phyloP scores from a whole-genome alignment of 306 rosid genomes.

The Prunus armeniaca region DNA sequence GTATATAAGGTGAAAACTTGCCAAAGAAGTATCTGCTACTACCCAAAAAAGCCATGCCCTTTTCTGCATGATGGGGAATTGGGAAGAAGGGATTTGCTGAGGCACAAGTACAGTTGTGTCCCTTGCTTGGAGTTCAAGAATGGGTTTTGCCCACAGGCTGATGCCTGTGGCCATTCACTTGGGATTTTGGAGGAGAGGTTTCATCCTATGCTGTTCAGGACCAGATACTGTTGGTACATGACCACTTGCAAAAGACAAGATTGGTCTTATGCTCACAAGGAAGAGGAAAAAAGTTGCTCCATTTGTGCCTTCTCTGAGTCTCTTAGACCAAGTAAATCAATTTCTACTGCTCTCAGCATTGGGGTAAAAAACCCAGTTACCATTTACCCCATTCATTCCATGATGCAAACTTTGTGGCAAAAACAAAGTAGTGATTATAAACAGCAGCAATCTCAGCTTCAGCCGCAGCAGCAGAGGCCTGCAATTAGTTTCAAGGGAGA shows the following conservation, averaged over 20 bases:
- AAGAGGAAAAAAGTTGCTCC: neutral
- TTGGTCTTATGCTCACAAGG: constrained; percentile 12
- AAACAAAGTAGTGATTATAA: neutral
- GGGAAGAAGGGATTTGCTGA: neutral
- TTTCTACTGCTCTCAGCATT: neutral
- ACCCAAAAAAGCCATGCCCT: constrained; percentile 8
- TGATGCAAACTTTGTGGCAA: constrained; percentile 4
- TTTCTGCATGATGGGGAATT: neutral
- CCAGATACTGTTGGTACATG: neutral
- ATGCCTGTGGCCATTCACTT: no score
- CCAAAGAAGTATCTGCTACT: neutral
- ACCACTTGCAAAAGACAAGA: neutral
- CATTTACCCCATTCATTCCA: neutral
- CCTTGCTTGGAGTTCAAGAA: no score
- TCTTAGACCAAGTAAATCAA: neutral
- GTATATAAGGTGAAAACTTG: neutral
- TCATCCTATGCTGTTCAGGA: constrained; percentile 2
- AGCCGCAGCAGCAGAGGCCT: neutral
- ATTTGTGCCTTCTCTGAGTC: neutral
- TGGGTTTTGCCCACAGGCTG: no score
- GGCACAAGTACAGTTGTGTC: neutral
- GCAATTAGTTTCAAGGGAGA: neutral
- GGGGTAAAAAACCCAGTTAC: neutral
- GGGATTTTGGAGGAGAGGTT: neutral
- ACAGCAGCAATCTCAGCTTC: neutral